Base-by-base conservation (phyloP, 176 grass and related monocot genomes). In the Juncus inflexus region DNA sequence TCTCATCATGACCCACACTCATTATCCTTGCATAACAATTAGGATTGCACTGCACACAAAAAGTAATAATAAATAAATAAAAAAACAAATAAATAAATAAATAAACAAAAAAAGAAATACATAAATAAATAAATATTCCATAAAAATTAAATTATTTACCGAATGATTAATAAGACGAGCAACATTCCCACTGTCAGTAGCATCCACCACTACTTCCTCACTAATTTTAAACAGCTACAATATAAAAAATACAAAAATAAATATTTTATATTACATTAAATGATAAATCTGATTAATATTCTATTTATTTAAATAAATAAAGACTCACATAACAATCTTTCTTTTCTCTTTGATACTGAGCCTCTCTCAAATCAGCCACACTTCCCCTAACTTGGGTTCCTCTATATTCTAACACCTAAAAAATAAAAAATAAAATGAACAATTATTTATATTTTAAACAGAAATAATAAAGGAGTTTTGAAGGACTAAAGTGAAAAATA, bases 1-100 rank as follows among this genome's bases (percentile, higher is more conserved):
- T 97, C 66, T 97, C 88, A 60, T 97, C 94, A 79, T 86, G 82
- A 13, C 94, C 88, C 50, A 97, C 88, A 19, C 88, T 97, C 94
- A 97, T 97, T 81, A 97, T 97, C 72, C 94, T 89, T 10, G 94
- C 94, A 80, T 97, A 97, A 76, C 86, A 97, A 72, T 97, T 97
- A 40, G 94, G 85, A 74, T 84, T 89, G 75, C 94, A 97, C 88
- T 97, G 85, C 52, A 82, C 7, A 53, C 12, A 55, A 36, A 75
- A 73, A 76, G 37, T 45, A 42, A 43, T 6, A 70, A 54, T 19
- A 54, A 68, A 45, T 2, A 64, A 62, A 45, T 43, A 40, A 9
- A 47, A 1, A 47, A 47, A 47, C 2, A 47, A 47, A 6, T 1
- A 47, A 6, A 47, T 47, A 47, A 47, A 6, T 47, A 47, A 47